Conservation (phyloP, 2,329 filamentous ascomycete genomes). For the Aspergillus tanneri region DNA sequence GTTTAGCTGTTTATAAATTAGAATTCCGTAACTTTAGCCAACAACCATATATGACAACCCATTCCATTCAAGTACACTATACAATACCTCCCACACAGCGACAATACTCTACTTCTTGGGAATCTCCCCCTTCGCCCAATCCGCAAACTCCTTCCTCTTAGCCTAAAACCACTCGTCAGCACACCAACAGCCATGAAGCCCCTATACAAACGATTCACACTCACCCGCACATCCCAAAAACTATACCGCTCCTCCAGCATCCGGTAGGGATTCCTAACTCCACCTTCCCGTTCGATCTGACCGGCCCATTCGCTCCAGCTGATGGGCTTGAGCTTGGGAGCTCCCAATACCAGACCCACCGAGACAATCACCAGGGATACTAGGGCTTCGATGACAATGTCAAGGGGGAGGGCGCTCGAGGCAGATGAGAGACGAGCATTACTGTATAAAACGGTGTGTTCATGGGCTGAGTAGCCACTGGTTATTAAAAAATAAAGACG, state of each 20-base stretch:
- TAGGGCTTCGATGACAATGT: conserved; percentile 85
- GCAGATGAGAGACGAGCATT: conserved; percentile 45
- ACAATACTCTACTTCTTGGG: conserved; percentile 23
- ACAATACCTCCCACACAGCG: background rate
- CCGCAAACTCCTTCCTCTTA: conserved; percentile 72
- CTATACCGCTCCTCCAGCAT: conserved; percentile 75
- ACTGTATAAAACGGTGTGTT: conserved; percentile 75
- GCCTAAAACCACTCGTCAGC: conserved; percentile 36
- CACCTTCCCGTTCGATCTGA: conserved; percentile 66
- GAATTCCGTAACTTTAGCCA: background rate
- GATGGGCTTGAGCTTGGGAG: conserved; percentile 78
- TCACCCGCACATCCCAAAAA: conserved; percentile 83
- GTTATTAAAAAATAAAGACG: too few relatives aligned
- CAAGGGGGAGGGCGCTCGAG: conserved; percentile 66
- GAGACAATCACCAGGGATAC: conserved; percentile 77
- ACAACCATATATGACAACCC: background rate
- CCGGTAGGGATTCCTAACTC: conserved; percentile 74
- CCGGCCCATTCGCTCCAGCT: conserved; percentile 78
- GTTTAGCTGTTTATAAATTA: too few relatives aligned
- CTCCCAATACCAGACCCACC: conserved; percentile 74
- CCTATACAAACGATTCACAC: conserved; percentile 18
- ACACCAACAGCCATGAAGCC: background rate
- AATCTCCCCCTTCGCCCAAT: conserved; percentile 61
- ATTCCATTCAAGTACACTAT: background rate
- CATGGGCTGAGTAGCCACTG: conserved; percentile 95